Base-by-base conservation (phyloP, 2,329 filamentous ascomycete genomes). In the Phoma sp. region DNA sequence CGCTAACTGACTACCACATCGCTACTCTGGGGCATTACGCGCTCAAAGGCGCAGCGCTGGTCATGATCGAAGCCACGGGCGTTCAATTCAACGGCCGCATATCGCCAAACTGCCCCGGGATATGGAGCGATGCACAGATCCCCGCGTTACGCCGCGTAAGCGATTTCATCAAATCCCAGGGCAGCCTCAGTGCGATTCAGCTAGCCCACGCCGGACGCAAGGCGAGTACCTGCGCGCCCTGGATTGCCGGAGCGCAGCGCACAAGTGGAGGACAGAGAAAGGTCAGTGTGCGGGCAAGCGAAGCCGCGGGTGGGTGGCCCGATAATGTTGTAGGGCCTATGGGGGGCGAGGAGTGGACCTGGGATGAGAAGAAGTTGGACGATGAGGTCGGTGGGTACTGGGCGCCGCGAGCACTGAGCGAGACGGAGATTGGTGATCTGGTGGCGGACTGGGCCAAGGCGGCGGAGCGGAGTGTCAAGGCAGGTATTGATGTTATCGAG, bases 401-500 rank as follows among this genome's bases (percentile, higher is more conserved):
- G 60, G 67, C 75, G 0, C 77, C 77, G 4, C 53, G 70, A 7
- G 67, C 61, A 0, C 52, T 81, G 64, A 75, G 66, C 1, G 67
- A 73, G 15, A 50, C 67, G 2, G 77, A 81, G 4, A 78, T 81
- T 37, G 57, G 69, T 8, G 68, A 73, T 7, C 46, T 75, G 3
- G 70, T 79, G 0, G 44, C 69, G 6, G 78, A 80, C 33, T 80
- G 76, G 62, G 75, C 69, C 2, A 66, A 60, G 1, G 78, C 78
- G 0, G 74, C 74, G 9, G 55, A 63, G 33, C 54, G 76, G 21
- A 74, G 74, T 6, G 71, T 75, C 0, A 71, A 70, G 19, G 74
- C 74, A 0, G 74, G 74, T 1, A 57, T 76, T 2, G 68, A 76
- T 31, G 70, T 75, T 2, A 71, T 76, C 33, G 73, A 87, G 74